Conservation (phyloP, 805 yeast species). For the Myxozyma udenii region DNA sequence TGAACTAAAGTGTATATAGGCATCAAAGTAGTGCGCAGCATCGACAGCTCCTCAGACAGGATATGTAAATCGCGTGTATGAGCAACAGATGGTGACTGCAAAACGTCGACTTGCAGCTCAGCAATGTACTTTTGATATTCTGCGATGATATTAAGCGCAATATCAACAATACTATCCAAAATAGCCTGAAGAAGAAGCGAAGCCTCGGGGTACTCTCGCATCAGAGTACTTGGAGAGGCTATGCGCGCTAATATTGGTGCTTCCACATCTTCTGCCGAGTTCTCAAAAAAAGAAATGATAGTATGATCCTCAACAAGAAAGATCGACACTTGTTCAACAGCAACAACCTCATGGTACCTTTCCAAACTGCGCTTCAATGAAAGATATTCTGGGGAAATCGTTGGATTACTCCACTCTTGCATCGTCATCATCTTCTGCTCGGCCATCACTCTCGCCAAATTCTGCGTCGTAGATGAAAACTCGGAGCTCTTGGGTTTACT, state of each 20-base stretch:
- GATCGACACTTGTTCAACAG: conserved; percentile 55
- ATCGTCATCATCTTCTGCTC: conserved; percentile 33
- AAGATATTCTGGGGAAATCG: conserved; percentile 34
- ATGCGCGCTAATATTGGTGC: conserved; percentile 51
- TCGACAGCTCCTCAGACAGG: conserved; percentile 52
- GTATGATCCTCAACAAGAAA: conserved; percentile 47
- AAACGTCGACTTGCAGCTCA: conserved; percentile 52
- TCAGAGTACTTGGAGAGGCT: conserved; percentile 45
- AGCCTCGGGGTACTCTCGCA: conserved; percentile 52
- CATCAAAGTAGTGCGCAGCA: conserved; percentile 46
- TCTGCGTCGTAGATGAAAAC: conserved; percentile 3
- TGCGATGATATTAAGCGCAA: conserved; percentile 51
- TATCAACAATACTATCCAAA: conserved; percentile 54
- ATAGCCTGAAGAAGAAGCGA: conserved; percentile 54
- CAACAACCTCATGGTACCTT: conserved; percentile 46
- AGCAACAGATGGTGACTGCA: conserved; percentile 48
- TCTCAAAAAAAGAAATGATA: conserved; percentile 56
- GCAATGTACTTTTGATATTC: conserved; percentile 50
- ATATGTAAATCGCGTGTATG: conserved; percentile 55
- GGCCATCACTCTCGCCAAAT: conserved; percentile 20
- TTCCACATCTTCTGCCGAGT: conserved; percentile 53
- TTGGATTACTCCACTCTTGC: conserved; percentile 39
- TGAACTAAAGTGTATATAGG: conserved; percentile 50
- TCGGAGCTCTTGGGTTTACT: conserved; percentile 19
- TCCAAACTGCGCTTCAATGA: conserved; percentile 47